A percentile compares a stretch with the other conserved stretches of the same genome.
Evolutionary conservation across 2,329 filamentous ascomycete genomes (phyloP).

Genomic region (Xylaria sp.): DNA sequence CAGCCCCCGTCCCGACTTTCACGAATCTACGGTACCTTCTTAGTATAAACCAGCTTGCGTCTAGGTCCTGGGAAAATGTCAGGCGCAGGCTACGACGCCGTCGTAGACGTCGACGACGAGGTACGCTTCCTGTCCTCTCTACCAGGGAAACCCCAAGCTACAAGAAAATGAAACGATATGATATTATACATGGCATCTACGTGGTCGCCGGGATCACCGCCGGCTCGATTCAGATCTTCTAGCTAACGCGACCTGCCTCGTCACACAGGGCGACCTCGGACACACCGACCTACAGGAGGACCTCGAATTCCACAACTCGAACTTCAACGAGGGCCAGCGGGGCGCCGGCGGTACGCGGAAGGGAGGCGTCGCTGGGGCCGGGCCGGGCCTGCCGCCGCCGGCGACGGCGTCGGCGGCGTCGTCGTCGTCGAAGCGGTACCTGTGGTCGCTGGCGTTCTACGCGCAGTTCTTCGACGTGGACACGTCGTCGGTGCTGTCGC

Average conservation of each 20-base stretch:
- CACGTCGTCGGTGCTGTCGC: slow-evolving; percentile 82
- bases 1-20: neutral
- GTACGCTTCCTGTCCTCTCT: slow-evolving; percentile 49
- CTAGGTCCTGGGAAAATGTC: slow-evolving; percentile 59
- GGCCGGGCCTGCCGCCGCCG: slow-evolving; percentile 57
- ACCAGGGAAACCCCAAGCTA: neutral
- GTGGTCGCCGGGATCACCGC: slow-evolving; percentile 3
- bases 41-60: slow-evolving; percentile 6
- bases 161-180: neutral
- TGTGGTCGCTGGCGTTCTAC: slow-evolving; percentile 94
- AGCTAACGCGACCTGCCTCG: slow-evolving; percentile 3
- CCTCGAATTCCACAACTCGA: slow-evolving; percentile 96
- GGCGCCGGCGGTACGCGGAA: slow-evolving; percentile 53
- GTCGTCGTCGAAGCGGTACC: slow-evolving; percentile 73
- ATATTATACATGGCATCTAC: neutral
- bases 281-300: slow-evolving; percentile 98
- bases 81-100: slow-evolving; percentile 91
- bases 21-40: slow-evolving; percentile 2
- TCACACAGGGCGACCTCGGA: slow-evolving; percentile 82
- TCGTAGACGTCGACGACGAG: slow-evolving; percentile 97
- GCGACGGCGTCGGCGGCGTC: slow-evolving; percentile 49
- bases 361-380: slow-evolving; percentile 48
- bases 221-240: slow-evolving; percentile 10
- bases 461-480: slow-evolving; percentile 99
- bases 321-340: slow-evolving; percentile 68